phyloP scores from a whole-genome alignment of 2,329 filamentous ascomycete species.

The Aquanectria penicillioides region DNA sequence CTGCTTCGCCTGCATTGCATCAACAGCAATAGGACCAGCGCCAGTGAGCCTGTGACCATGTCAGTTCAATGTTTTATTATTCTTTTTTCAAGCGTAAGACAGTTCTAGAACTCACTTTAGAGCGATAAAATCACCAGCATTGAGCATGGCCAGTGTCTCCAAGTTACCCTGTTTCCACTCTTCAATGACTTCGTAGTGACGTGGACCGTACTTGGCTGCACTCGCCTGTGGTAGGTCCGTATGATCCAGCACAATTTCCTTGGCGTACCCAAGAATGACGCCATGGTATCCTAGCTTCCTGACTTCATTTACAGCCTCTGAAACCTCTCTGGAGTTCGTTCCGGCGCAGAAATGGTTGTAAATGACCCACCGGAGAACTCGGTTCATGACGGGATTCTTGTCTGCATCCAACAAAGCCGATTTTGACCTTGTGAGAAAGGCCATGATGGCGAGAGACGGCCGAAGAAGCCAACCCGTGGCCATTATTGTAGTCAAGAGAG shows the following conservation, averaged over 20 bases:
- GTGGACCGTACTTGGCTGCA: constrained; percentile 21
- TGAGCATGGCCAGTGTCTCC: constrained; percentile 61
- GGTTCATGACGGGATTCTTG: constrained; percentile 49
- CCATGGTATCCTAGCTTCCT: constrained; percentile 61
- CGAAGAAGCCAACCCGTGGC: constrained; percentile 34
- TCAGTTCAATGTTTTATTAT: neutral
- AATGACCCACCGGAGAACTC: constrained; percentile 55
- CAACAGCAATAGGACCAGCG: constrained; percentile 51
- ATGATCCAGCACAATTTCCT: constrained; percentile 54
- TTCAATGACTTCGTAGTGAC: constrained; percentile 43
- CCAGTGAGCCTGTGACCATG: constrained; percentile 49
- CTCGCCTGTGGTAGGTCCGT: neutral
- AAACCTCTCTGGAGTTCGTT: constrained; percentile 57
- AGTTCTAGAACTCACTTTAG: constrained; percentile 57
- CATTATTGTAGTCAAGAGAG: constrained; percentile 42
- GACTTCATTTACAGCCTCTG: constrained; percentile 54
- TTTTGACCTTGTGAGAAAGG: constrained; percentile 41
- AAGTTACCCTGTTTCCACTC: constrained; percentile 64
- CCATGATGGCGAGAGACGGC: constrained; percentile 39
- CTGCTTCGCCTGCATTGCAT: constrained; percentile 47
- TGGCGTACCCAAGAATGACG: constrained; percentile 63
- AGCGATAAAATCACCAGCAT: constrained; percentile 64
- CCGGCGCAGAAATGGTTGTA: constrained; percentile 69
- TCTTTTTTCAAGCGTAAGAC: neutral
- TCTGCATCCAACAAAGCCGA: constrained; percentile 55